A percentile compares a stretch with the other conserved stretches of the same genome.
Evolutionary conservation across 768 basidiomycete genomes (phyloP).

Genomic region (Calocera viscosa): DNA sequence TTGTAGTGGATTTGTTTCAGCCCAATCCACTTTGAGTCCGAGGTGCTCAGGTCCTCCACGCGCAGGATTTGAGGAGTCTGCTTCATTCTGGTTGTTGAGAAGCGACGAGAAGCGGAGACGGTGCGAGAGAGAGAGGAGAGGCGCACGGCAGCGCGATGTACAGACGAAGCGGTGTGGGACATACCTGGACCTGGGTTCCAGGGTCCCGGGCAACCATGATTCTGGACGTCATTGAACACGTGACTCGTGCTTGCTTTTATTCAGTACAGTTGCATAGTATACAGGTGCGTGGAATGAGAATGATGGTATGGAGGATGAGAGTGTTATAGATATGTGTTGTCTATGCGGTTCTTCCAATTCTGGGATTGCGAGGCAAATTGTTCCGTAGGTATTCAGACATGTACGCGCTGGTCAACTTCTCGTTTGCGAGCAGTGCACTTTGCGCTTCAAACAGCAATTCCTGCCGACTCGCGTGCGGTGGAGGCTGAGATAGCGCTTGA

Average conservation of each 20-base stretch:
- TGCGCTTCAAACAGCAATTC: background rate
- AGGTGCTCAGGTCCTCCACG: background rate
- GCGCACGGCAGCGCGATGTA: background rate
- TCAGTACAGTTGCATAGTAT: background rate
- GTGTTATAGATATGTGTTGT: background rate
- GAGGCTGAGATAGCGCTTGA: background rate
- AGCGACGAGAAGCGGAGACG: background rate
- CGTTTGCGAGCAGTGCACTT: background rate
- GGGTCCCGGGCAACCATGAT: background rate
- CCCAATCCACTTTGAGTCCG: slow-evolving; percentile 57
- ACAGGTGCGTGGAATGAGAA: background rate
- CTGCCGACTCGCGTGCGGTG: background rate
- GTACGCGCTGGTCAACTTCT: background rate
- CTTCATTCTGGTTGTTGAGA: background rate
- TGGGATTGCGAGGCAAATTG: background rate
- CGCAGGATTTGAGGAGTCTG: background rate
- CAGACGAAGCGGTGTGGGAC: background rate
- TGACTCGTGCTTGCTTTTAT: background rate
- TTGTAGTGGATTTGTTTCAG: slow-evolving; percentile 69
- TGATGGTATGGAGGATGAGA: background rate
- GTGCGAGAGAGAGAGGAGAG: background rate
- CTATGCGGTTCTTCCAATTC: background rate
- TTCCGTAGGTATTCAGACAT: slow-evolving; percentile 1
- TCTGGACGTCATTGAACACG: background rate
- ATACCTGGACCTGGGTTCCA: background rate